Evolutionary conservation across 345 rosid species (phyloP).

Genomic region (Corymbia maculata): DNA sequence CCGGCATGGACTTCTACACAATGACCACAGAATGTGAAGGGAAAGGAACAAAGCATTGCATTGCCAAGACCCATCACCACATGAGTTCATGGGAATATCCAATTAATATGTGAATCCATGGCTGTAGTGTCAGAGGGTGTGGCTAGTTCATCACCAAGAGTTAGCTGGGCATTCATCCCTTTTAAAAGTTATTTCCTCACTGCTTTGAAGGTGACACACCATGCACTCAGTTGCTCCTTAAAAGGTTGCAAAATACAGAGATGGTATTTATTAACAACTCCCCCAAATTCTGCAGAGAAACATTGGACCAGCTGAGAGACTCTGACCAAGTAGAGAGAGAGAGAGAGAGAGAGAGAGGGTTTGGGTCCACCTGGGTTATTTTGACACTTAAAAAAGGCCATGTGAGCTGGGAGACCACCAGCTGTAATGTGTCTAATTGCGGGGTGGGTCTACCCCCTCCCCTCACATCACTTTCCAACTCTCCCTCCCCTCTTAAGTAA

Average conservation of each 20-base stretch:
- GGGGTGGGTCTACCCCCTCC: conserved; percentile 4
- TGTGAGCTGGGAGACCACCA: conserved; percentile 51
- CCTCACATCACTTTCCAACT: not conserved
- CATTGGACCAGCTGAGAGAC: conserved; percentile 2
- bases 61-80: not conserved
- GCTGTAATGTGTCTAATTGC: conserved; percentile 32
- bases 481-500: not conserved
- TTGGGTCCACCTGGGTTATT: conserved; percentile 11
- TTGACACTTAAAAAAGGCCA: conserved; percentile 8
- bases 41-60: not conserved
- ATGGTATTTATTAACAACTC: conserved; percentile 3
- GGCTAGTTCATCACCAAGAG: not conserved
- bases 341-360: not conserved
- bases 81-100: not conserved
- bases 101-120: not conserved
- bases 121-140: not conserved
- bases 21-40: not conserved
- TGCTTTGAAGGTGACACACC: not conserved
- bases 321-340: conserved; percentile 4
- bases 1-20: not conserved
- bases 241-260: not conserved
- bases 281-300: conserved; percentile 5
- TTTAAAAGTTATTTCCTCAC: not conserved
- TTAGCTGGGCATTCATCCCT: not conserved
- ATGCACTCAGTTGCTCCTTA: not conserved